These are phyloP conservation scores for Trichoderma koningiopsis DNA, from an alignment of 2,329 filamentous ascomycete species.

Conservation along the genomic window DNA sequence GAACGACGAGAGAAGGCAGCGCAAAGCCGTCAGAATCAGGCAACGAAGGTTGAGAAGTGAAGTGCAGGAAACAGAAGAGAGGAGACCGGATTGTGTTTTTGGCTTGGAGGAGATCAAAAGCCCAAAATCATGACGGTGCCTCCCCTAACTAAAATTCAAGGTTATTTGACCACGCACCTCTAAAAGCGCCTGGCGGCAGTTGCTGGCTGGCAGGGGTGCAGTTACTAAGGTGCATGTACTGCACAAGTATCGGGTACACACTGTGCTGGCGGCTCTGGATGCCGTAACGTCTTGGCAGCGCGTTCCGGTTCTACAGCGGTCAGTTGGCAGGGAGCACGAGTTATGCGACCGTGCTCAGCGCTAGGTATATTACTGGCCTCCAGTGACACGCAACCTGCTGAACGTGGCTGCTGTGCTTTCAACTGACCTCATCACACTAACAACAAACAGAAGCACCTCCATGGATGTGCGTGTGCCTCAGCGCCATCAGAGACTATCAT, in stretches of 20 bases:
- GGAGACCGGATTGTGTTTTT: neutral
- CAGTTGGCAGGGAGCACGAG: neutral
- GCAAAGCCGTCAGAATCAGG: neutral
- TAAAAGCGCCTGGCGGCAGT: neutral
- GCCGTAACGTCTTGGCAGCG: neutral
- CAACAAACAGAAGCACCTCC: neutral
- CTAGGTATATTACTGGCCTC: neutral
- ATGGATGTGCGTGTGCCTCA: neutral
- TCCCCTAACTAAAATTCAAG: neutral
- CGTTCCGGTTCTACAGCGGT: neutral
- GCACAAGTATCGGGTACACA: neutral
- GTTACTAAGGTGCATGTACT: neutral
- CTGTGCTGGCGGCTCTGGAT: neutral
- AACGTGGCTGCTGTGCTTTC: neutral
- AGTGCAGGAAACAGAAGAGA: neutral
- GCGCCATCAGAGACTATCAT: neutral
- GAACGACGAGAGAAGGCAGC: conserved; percentile 1
- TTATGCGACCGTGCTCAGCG: neutral
- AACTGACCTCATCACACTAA: neutral
- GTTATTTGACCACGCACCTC: neutral
- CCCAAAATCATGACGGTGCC: neutral
- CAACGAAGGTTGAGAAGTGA: neutral
- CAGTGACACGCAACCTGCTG: neutral
- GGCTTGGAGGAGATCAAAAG: neutral
- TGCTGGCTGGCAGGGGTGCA: neutral